phyloP scores from a whole-genome alignment of 192 early-diverging fungal species.

The Umbelopsis ramanniana region DNA sequence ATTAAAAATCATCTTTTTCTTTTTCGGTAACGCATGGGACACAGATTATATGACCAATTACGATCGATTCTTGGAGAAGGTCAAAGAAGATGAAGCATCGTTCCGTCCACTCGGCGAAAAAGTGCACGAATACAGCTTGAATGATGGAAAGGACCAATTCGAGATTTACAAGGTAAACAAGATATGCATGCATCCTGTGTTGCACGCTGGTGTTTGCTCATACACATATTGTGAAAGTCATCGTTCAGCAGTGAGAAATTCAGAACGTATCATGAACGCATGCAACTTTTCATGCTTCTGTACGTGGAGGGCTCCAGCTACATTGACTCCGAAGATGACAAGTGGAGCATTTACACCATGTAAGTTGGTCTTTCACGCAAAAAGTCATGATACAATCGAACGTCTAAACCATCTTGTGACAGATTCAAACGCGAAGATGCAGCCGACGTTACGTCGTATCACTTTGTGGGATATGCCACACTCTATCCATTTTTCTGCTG shows the following conservation, averaged over 20 bases:
- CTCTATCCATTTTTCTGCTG: conserved; percentile 87
- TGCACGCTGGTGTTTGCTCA: neutral
- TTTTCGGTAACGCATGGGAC: no score
- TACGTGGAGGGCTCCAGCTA: conserved; percentile 91
- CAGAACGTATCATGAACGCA: conserved; percentile 74
- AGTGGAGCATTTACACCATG: conserved; percentile 77
- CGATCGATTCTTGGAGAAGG: conserved; percentile 66
- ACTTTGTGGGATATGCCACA: conserved; percentile 83
- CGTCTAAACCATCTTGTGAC: neutral
- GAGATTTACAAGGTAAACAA: conserved; percentile 74
- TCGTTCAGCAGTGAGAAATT: conserved; percentile 71
- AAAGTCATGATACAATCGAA: neutral
- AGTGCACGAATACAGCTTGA: conserved; percentile 67
- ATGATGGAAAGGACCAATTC: conserved; percentile 44
- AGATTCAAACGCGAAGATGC: conserved; percentile 60
- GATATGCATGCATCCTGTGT: no score
- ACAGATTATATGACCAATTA: conserved; percentile 59
- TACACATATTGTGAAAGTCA: conserved; percentile 30
- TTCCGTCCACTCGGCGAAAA: conserved; percentile 85
- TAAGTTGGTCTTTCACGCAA: conserved; percentile 22
- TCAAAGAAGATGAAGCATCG: conserved; percentile 57
- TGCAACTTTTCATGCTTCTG: conserved; percentile 82
- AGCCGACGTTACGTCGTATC: conserved; percentile 58
- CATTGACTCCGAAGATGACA: conserved; percentile 81
- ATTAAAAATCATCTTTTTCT: no score